Conservation (phyloP, 176 grass and related monocot species). For the Avena atlantica region DNA sequence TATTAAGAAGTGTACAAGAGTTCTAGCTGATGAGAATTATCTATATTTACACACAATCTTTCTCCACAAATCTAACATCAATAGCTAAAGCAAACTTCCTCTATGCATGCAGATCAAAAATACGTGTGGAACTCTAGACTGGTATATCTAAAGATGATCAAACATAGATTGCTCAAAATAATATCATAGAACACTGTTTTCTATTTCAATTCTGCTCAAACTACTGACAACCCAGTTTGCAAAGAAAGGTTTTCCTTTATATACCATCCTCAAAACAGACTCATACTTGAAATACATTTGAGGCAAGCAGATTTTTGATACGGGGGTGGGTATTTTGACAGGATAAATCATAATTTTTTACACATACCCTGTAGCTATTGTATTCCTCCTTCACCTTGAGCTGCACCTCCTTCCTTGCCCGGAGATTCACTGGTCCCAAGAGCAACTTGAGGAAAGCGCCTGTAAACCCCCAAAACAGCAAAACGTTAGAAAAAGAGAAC, state of each 20-base stretch:
- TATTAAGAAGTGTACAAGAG: slow-evolving; percentile 11
- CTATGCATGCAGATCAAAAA: not conserved
- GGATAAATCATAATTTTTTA: slow-evolving; percentile 3
- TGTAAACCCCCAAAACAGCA: slow-evolving; percentile 36
- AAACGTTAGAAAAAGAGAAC: slow-evolving; percentile 20
- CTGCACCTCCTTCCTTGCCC: slow-evolving; percentile 92
- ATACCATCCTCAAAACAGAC: not conserved
- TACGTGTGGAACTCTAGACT: not conserved
- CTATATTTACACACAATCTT: not conserved
- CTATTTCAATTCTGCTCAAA: not conserved
- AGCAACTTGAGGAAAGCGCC: slow-evolving; percentile 85
- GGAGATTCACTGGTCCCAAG: slow-evolving; percentile 89
- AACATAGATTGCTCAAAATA: not conserved
- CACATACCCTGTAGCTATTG: slow-evolving; percentile 92
- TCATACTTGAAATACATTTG: not conserved
- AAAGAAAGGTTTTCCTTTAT: not conserved
- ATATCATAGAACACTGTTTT: not conserved
- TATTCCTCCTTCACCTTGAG: slow-evolving; percentile 99
- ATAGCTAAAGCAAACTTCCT: slow-evolving; percentile 5
- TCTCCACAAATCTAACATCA: not conserved
- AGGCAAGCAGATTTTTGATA: not conserved
- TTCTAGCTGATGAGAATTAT: slow-evolving; percentile 9
- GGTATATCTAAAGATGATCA: not conserved
- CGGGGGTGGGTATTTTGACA: not conserved
- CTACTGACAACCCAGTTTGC: not conserved